Evolutionary conservation across 768 basidiomycete species (phyloP), one percentile per base, ranked within the genome.

Genomic region (Amylocystis lapponica): DNA sequence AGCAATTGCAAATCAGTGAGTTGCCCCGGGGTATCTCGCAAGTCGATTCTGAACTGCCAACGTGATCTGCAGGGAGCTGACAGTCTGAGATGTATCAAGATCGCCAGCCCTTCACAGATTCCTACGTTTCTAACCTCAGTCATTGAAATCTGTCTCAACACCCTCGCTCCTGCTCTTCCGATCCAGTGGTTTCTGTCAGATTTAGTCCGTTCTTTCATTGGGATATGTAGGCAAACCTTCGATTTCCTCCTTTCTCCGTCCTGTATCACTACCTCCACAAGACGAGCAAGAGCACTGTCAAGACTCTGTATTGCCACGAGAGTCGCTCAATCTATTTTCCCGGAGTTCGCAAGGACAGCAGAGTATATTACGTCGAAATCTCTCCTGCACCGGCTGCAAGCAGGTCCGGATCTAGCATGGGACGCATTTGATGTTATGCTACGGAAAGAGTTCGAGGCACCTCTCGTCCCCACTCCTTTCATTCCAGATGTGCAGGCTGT

Each of bases 131-230:
- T 78, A 35, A 66, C 68, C 26, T 60, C 73, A 26, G 54, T 78
- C 19, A 54, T 75, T 16, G 69, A 76, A 27, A 56, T 77, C 12
- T 50, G 76, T 19, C 59, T 67, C 23, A 66, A 63, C 38, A 57
- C 70, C 2, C 45, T 81, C 35, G 62, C 59, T 31, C 69, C 71
- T 3, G 54, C 71, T 1, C 57, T 74, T 11, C 65, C 67, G 32
- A 70, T 66, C 11, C 68, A 71, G 26, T 74, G 72, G 63, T 75
- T 78, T 38, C 63, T 80, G 8, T 54, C 59, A 13, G 77, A 83
- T 51, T 51, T 78, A 32, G 51, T 67, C 35, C 72, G 70, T 26
- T 65, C 61, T 25, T 58, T 69, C 10, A 60, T 68, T 12, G 69
- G 70, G 27, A 56, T 70, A 13, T 53, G 68, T 22, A 57, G 66